Evolutionary conservation across 2,329 filamentous ascomycete species (phyloP).

Genomic region (Trichoderma arundinaceum): DNA sequence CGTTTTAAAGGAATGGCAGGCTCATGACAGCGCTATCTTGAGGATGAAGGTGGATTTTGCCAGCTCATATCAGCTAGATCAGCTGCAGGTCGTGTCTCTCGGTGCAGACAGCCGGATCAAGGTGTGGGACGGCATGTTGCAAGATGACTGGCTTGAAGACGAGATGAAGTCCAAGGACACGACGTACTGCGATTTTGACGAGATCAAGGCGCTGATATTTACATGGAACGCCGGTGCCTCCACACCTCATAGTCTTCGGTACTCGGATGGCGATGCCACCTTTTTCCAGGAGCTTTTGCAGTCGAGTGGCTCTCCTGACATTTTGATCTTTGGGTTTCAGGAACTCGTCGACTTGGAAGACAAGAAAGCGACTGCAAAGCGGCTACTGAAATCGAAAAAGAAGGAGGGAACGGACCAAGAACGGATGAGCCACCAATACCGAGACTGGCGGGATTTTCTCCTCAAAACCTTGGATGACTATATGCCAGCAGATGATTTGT

Average conservation of each 20-base stretch:
- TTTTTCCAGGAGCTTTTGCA: conserved; percentile 84
- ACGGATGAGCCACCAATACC: conserved; percentile 96
- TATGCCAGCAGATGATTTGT: conserved; percentile 76
- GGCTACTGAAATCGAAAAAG: conserved; percentile 89
- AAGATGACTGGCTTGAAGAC: conserved; percentile 92
- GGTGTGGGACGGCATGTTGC: conserved; percentile 89
- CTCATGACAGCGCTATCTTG: conserved; percentile 82
- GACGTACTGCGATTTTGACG: conserved; percentile 84
- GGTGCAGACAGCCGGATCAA: conserved; percentile 85
- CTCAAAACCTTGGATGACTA: conserved; percentile 81
- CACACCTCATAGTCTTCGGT: conserved; percentile 81
- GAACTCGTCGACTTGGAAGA: conserved; percentile 98
- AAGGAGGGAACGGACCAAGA: conserved; percentile 81
- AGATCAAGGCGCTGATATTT: conserved; percentile 79
- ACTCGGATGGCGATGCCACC: conserved; percentile 69
- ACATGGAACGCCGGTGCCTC: conserved; percentile 98
- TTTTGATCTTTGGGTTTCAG: conserved; percentile 95
- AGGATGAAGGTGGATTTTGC: conserved; percentile 79
- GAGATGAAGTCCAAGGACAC: conserved; percentile 85
- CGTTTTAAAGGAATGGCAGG: conserved; percentile 93
- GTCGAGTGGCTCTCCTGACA: conserved; percentile 80
- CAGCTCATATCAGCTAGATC: conserved; percentile 83
- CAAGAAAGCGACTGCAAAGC: conserved; percentile 96
- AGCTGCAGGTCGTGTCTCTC: conserved; percentile 82
- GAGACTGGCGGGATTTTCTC: conserved; percentile 93